These are phyloP conservation scores for Hirschioporus abietinus DNA, from an alignment of 768 basidiomycete species.

Conservation along the genomic window DNA sequence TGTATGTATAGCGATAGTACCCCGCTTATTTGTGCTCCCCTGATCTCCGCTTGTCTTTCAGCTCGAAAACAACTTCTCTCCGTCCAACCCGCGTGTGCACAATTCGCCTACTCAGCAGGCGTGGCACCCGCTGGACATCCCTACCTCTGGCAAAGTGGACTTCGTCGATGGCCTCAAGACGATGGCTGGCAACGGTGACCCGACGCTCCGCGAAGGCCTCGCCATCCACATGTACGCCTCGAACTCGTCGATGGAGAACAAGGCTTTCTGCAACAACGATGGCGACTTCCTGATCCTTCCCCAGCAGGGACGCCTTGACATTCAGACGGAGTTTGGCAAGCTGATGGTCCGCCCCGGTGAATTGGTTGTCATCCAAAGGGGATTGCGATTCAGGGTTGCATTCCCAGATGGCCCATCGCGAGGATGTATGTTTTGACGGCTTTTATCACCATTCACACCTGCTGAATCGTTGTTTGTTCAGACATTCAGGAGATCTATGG, in stretches of 20 bases:
- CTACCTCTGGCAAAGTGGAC: slow-evolving; percentile 37
- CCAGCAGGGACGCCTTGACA: slow-evolving; percentile 57
- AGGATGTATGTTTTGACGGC: slow-evolving; percentile 14
- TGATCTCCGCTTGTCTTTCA: slow-evolving; percentile 16
- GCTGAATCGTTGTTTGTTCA: slow-evolving; percentile 16
- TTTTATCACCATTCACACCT: neutral
- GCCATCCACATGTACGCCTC: slow-evolving; percentile 60
- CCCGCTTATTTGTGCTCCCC: neutral
- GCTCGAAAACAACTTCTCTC: slow-evolving; percentile 61
- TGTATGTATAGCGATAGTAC: slow-evolving; percentile 28
- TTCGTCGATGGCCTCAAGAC: slow-evolving; percentile 61
- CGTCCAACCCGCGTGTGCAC: slow-evolving; percentile 54
- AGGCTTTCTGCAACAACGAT: slow-evolving; percentile 57
- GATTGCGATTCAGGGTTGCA: slow-evolving; percentile 59
- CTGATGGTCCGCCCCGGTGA: slow-evolving; percentile 63
- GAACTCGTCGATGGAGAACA: slow-evolving; percentile 54
- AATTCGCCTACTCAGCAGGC: slow-evolving; percentile 60
- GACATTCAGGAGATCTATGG: slow-evolving; percentile 64
- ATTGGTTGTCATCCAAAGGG: slow-evolving; percentile 58
- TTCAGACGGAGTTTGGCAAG: slow-evolving; percentile 66
- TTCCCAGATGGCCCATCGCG: slow-evolving; percentile 19
- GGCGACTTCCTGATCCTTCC: slow-evolving; percentile 66
- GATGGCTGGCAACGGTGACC: slow-evolving; percentile 56
- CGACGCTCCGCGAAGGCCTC: slow-evolving; percentile 56
- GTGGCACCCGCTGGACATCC: slow-evolving; percentile 59